A percentile compares a stretch with the other conserved stretches of the same genome.
These are phyloP conservation scores for Aspergillus thermomutatus DNA, from an alignment of 2,329 filamentous ascomycete genomes.

Conservation along the genomic window DNA sequence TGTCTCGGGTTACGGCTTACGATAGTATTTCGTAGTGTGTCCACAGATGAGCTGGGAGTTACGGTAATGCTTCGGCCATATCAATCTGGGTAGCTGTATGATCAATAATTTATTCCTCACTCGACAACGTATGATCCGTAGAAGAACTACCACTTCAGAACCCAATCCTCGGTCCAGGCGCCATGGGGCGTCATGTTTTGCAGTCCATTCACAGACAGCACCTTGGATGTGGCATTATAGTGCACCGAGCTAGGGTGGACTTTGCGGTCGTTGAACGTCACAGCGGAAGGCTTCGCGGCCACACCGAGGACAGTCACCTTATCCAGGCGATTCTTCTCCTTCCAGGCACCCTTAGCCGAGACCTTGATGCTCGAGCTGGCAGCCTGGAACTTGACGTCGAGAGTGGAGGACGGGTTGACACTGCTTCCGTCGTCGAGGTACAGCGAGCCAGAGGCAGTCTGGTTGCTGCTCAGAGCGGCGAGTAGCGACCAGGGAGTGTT, in stretches of 20 bases:
- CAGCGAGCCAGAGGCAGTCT: slow-evolving; percentile 58
- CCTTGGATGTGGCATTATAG: slow-evolving; percentile 48
- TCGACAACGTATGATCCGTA: too few species aligned
- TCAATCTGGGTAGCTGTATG: not conserved
- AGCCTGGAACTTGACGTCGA: slow-evolving; percentile 47
- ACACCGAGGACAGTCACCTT: slow-evolving; percentile 64
- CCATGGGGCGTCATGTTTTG: slow-evolving; percentile 48
- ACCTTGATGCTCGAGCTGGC: slow-evolving; percentile 45
- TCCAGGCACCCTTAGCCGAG: slow-evolving; percentile 50
- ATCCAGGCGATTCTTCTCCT: slow-evolving; percentile 56
- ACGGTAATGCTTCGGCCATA: not conserved
- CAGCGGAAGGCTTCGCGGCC: slow-evolving; percentile 33
- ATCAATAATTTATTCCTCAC: not conserved
- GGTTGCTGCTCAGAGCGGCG: slow-evolving; percentile 55
- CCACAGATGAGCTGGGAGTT: not conserved
- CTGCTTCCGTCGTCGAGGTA: slow-evolving; percentile 77
- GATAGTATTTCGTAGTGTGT: not conserved
- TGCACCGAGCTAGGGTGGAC: slow-evolving; percentile 45
- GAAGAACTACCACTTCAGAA: slow-evolving; percentile 50
- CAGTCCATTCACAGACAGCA: slow-evolving; percentile 52
- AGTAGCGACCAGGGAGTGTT: slow-evolving; percentile 66
- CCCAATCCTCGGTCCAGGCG: slow-evolving; percentile 59
- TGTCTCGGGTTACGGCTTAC: not conserved
- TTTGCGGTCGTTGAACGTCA: slow-evolving; percentile 51
- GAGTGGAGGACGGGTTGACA: slow-evolving; percentile 53